phyloP scores from a whole-genome alignment of 805 yeast genomes.

The Sporopachydermia lactativora region DNA sequence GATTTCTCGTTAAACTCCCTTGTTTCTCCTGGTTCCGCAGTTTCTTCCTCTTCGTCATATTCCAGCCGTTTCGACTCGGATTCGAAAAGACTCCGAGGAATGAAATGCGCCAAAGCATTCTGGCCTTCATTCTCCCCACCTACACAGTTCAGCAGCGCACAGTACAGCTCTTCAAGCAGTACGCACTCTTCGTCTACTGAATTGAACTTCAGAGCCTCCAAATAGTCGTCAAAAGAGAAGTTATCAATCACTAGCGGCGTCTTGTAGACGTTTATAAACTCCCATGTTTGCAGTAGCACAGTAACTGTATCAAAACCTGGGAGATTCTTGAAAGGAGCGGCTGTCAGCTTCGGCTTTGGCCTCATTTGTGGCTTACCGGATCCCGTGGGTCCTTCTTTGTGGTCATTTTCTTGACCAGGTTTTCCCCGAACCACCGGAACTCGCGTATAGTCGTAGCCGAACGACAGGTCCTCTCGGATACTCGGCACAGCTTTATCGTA shows the following conservation, averaged over 20 bases:
- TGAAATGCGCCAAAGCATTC: neutral
- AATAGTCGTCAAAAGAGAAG: constrained; percentile 67
- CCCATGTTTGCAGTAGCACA: constrained; percentile 47
- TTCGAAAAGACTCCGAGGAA: constrained; percentile 15
- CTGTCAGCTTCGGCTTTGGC: constrained; percentile 11
- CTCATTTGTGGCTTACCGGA: constrained; percentile 7
- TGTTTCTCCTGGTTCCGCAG: constrained; percentile 16
- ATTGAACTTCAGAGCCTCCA: constrained; percentile 40
- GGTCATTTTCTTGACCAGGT: neutral
- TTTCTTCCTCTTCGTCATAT: constrained; percentile 15
- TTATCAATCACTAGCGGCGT: constrained; percentile 51
- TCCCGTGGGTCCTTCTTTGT: neutral
- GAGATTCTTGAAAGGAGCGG: constrained; percentile 5
- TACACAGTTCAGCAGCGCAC: constrained; percentile 47
- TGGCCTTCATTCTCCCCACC: constrained; percentile 23
- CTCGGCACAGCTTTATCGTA: constrained; percentile 1
- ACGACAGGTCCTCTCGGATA: neutral
- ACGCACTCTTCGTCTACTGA: constrained; percentile 31
- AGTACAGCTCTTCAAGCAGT: constrained; percentile 52
- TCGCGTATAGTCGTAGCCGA: neutral
- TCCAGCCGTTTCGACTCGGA: constrained; percentile 16
- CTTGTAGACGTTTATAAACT: constrained; percentile 58
- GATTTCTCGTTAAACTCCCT: constrained; percentile 11
- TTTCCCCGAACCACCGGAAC: neutral
- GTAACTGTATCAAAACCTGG: constrained; percentile 9